Percentiles rank a stretch among this genome's conserved stretches.
Conservation (phyloP, 495 filamentous ascomycete genomes). For the Hyaloscypha bicolor region DNA sequence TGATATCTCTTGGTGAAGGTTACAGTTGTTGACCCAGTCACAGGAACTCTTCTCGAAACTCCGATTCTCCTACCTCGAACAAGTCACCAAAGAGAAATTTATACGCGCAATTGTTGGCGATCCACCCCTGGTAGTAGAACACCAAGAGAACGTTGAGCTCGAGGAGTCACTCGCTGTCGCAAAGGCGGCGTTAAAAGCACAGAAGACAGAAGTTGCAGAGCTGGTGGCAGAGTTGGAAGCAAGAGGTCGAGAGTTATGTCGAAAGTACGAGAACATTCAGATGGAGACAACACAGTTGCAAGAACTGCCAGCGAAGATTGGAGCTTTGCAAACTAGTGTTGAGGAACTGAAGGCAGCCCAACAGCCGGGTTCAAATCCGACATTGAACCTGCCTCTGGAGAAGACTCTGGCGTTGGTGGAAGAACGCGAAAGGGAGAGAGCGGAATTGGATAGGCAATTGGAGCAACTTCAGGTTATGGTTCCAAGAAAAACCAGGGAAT, state of each 20-base stretch:
- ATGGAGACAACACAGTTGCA: conserved; percentile 60
- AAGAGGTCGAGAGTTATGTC: conserved; percentile 60
- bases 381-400: conserved; percentile 56
- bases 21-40: conserved; percentile 3
- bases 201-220: conserved; percentile 77
- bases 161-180: conserved; percentile 69
- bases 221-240: conserved; percentile 73
- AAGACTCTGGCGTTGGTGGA: conserved; percentile 61
- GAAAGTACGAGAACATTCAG: conserved; percentile 62
- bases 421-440: conserved; percentile 61
- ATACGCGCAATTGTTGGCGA: conserved; percentile 80
- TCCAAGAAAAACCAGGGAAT: conserved; percentile 72
- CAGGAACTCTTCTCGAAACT: conserved; percentile 93
- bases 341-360: conserved; percentile 49
- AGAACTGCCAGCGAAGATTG: conserved; percentile 64
- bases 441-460: conserved; percentile 68
- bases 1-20: not conserved
- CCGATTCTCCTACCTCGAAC: conserved; percentile 89
- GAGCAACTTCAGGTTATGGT: conserved; percentile 63
- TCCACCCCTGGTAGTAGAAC: conserved; percentile 79
- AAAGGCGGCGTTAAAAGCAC: conserved; percentile 74
- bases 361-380: conserved; percentile 39
- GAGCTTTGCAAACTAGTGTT: conserved; percentile 62
- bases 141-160: conserved; percentile 79
- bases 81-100: conserved; percentile 80